A percentile compares a stretch with the other conserved stretches of the same genome.
Evolutionary conservation across 2,329 filamentous ascomycete species (phyloP).

Genomic region (Aaosphaeria pasadenensis): DNA sequence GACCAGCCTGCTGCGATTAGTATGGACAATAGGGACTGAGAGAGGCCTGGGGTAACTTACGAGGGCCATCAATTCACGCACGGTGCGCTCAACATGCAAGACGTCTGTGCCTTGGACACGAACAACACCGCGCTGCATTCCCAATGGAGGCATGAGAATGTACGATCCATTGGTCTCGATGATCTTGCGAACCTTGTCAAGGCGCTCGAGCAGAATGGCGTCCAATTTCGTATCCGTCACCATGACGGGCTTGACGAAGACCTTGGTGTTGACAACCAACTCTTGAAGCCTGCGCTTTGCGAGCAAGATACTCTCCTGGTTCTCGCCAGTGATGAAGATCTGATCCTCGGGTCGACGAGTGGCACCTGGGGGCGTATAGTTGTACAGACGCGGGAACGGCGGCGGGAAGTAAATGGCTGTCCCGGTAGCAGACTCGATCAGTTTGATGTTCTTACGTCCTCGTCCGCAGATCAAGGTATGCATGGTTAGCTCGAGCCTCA

Average conservation of each 20-base stretch:
- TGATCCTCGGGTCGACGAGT: constrained; percentile 80
- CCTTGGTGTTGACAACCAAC: constrained; percentile 73
- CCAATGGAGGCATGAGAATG: constrained; percentile 85
- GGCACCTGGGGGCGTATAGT: constrained; percentile 81
- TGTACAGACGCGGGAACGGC: constrained; percentile 86
- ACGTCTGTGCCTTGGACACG: constrained; percentile 92
- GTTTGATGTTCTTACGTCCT: constrained; percentile 94
- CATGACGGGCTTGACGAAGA: constrained; percentile 80
- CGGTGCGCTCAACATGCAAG: constrained; percentile 88
- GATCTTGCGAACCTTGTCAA: constrained; percentile 97
- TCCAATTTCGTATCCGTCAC: constrained; percentile 92
- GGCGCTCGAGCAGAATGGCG: constrained; percentile 81
- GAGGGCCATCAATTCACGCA: constrained; percentile 92
- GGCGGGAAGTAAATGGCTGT: constrained; percentile 98
- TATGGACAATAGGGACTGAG: not conserved
- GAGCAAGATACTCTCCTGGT: constrained; percentile 74
- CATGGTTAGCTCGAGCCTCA: constrained; percentile 79
- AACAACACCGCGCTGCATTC: constrained; percentile 78
- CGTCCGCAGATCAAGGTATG: constrained; percentile 92
- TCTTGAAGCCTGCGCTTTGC: constrained; percentile 93
- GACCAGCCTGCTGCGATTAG: constrained; percentile 65
- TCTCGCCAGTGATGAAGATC: constrained; percentile 93
- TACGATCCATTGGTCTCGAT: constrained; percentile 96
- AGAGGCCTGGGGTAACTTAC: constrained; percentile 50
- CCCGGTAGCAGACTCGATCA: constrained; percentile 91